Evolutionary conservation across 768 basidiomycete species (phyloP), one percentile per base, ranked within the genome.

Genomic region (Steccherinum ochraceum): DNA sequence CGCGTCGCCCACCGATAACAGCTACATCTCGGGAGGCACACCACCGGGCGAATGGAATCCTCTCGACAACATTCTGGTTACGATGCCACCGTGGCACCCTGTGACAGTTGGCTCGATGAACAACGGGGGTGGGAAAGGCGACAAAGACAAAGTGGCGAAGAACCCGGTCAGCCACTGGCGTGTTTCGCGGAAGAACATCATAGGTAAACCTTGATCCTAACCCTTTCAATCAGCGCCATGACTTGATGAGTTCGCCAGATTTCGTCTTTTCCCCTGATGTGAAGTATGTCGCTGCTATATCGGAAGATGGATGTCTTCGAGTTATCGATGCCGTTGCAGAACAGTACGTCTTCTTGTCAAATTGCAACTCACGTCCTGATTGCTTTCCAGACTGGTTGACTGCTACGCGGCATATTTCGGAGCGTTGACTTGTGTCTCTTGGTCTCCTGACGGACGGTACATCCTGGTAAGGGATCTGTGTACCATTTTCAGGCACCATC

Each of bases 351-450:
- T 39, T 24, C 12, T 50, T 53, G 21, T 23, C 41, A 23, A 44
- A 16, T 52, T 40, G 25, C 48, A 24, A 19, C 7, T 26, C 45
- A 30, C 7, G 19, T 41, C 24, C 45, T 58, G 16, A 53, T 19
- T 4, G 30, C 26, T 25, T 41, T 11, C 5, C 13, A 95, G 94
- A 59, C 76, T 98, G n/a, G 79, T 93, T 18, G 93, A 98, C 64
- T 90, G 89, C 55, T 97, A 90, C 62, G 84, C 90, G 1, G 92
- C 93, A 3, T 99, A 99, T 66, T 99, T 98, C 61, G 95, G 94
- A 13, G 78, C 90, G 1, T 64, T 99, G 27, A 93, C 85, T 3
- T 90, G 86, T 56, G 84, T 97, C 1, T 83, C 90, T 0, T 98
- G 94, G 93, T 94, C 93, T 2, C 93, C 93, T 0, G 94, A 98